Base-by-base conservation (phyloP, 176 grass and related monocot genomes). In the Bonia amplexicaulis region DNA sequence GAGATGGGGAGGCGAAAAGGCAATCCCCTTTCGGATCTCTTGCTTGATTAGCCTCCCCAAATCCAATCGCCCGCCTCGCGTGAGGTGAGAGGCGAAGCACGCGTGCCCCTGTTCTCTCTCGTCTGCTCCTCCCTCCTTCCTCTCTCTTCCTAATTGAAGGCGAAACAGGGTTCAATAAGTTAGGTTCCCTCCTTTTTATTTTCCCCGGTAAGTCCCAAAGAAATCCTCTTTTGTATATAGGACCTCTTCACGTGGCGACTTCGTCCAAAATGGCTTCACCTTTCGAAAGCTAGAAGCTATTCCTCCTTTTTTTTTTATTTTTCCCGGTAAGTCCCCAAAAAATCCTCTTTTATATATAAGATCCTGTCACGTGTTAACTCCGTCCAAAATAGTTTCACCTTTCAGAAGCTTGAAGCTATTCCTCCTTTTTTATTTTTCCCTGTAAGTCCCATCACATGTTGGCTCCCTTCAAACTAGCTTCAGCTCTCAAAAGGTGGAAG, bases 11-110 rank as follows among this genome's bases (percentile, higher is more conserved):
- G 80, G 89, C 47, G 27, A 54, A 15, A 16, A 57, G 55, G 53
- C 66, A 15, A n/a, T 16, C 4, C 37, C 25, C 44, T 29, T 4
- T 0, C 6, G 51, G 22, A 7, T 17, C n/a, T 16, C n/a, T 16
- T 48, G 66, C 66, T 35, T 19, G 75, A 39, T 69, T 22, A 52
- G 73, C 79, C 84, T 79, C 84, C 80, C 74, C 74, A 23, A 78
- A 65, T 78, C 66, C 81, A 49, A 77, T 31, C 20, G 73, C 26
- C 22, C 87, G 31, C 79, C 84, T 42, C 41, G 7, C 41, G 70
- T 52, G 25, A 62, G 64, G 88, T 37, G 82, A 76, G 83, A 74
- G 85, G 76, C 69, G 89, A 80, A 51, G 80, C 84, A 90, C 74
- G 80, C 79, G 79, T 82, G 64, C 79, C 39, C 76, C 76, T 39